Percentiles rank a stretch among this genome's conserved stretches.
Conservation (phyloP, 2,329 filamentous ascomycete species). For the Clonostachys rosea region DNA sequence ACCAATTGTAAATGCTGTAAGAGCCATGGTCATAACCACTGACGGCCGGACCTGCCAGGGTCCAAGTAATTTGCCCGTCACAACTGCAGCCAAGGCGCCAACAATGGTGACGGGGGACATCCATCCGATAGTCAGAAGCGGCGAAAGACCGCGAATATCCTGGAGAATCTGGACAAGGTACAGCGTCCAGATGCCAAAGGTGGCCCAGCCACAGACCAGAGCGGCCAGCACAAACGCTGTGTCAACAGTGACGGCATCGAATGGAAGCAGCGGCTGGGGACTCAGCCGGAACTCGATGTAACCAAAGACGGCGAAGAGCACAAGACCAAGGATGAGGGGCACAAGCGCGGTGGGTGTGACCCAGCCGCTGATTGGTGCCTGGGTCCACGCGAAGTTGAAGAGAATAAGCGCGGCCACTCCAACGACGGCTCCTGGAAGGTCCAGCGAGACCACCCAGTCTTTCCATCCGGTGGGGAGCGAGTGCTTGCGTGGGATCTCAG, state of each 20-base stretch:
- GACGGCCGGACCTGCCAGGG: constrained; percentile 24
- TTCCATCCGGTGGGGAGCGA: constrained; percentile 4
- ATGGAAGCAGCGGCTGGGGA: constrained; percentile 50
- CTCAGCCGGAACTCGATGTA: constrained; percentile 46
- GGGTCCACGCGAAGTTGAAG: constrained; percentile 65
- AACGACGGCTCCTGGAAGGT: constrained; percentile 28
- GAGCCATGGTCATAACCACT: constrained; percentile 35
- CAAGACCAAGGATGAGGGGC: constrained; percentile 49
- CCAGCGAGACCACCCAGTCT: constrained; percentile 22
- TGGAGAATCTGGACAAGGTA: constrained; percentile 47
- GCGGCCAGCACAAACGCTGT: constrained; percentile 52
- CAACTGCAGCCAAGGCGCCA: constrained; percentile 37
- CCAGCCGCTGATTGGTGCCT: constrained; percentile 58
- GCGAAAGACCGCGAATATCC: constrained; percentile 30
- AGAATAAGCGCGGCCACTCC: constrained; percentile 54
- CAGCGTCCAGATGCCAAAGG: constrained; percentile 49
- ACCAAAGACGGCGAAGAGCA: constrained; percentile 51
- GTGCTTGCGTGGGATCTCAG: constrained; percentile 12
- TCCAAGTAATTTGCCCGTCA: constrained; percentile 34
- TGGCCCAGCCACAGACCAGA: constrained; percentile 47
- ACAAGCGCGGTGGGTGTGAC: constrained; percentile 47
- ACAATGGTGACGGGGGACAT: constrained; percentile 36
- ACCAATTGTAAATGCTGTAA: constrained; percentile 36
- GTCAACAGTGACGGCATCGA: constrained; percentile 37
- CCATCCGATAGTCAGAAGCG: constrained; percentile 37